A percentile compares a stretch with the other conserved stretches of the same genome.
Conservation (phyloP, 371 early-diverging fungal genomes). For the Mucor indicus region DNA sequence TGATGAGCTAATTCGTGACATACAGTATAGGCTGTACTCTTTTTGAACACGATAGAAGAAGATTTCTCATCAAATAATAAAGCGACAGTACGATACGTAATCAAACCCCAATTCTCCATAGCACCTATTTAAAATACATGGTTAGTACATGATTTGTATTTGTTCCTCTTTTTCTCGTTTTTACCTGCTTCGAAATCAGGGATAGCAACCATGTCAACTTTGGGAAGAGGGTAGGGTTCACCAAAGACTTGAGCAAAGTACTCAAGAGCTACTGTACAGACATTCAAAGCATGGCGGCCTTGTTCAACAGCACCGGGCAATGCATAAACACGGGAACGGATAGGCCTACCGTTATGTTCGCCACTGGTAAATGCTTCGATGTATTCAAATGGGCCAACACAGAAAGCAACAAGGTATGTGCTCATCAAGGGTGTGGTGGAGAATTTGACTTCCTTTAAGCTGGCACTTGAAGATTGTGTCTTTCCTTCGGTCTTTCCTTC, state of each 20-base stretch:
- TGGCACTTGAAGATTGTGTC: slow-evolving; percentile 5
- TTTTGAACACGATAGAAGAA: slow-evolving; percentile 66
- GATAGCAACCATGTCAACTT: slow-evolving; percentile 88
- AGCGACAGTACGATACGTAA: slow-evolving; percentile 82
- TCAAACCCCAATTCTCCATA: slow-evolving; percentile 92
- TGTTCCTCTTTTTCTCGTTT: background rate
- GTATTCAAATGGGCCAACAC: slow-evolving; percentile 83
- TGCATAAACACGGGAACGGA: slow-evolving; percentile 81
- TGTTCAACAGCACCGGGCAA: slow-evolving; percentile 65
- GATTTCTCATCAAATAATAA: slow-evolving; percentile 74
- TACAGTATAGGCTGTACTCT: slow-evolving; percentile 82
- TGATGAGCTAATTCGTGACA: slow-evolving; percentile 95
- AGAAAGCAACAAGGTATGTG: slow-evolving; percentile 84
- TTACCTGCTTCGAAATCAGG: slow-evolving; percentile 82
- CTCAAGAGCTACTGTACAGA: slow-evolving; percentile 67
- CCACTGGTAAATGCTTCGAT: slow-evolving; percentile 72
- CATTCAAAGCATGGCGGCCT: slow-evolving; percentile 77
- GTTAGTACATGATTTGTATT: background rate
- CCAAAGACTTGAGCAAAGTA: slow-evolving; percentile 84
- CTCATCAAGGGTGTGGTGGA: slow-evolving; percentile 87
- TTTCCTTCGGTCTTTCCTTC: no score
- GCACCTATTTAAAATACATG: slow-evolving; percentile 40
- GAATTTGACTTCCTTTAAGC: slow-evolving; percentile 68
- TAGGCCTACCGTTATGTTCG: slow-evolving; percentile 51
- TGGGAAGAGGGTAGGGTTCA: slow-evolving; percentile 82